phyloP scores from a whole-genome alignment of 352 stramenopile species.

The Pythium aristosporum region DNA sequence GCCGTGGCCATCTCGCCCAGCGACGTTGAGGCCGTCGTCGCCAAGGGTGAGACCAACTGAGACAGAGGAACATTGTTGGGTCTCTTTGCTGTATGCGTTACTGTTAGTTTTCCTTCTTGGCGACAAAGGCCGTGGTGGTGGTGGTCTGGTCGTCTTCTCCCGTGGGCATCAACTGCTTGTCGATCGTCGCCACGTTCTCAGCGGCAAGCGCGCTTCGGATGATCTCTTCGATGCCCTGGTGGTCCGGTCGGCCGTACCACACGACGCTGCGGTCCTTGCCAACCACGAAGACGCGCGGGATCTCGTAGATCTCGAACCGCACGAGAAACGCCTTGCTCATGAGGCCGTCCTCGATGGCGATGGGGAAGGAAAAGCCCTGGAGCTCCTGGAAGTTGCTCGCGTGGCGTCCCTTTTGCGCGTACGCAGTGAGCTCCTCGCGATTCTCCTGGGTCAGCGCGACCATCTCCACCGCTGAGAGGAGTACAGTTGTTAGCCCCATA shows the following conservation, averaged over 20 bases:
- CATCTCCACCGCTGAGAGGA: constrained; percentile 46
- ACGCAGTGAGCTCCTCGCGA: constrained; percentile 58
- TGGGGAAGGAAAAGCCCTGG: constrained; percentile 47
- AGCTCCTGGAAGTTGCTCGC: constrained; percentile 61
- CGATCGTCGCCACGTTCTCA: constrained; percentile 16
- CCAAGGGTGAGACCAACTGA: constrained; percentile 11
- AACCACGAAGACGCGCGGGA: constrained; percentile 63
- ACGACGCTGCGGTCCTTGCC: constrained; percentile 53
- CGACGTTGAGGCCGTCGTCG: constrained; percentile 47
- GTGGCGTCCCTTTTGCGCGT: constrained; percentile 51
- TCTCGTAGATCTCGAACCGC: constrained; percentile 50
- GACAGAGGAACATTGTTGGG: too few species aligned
- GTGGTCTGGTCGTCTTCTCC: not conserved
- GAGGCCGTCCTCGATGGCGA: constrained; percentile 67
- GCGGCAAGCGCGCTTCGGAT: constrained; percentile 35
- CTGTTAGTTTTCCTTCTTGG: constrained; percentile 19
- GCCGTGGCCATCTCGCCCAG: constrained; percentile 39
- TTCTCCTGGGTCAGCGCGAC: constrained; percentile 70
- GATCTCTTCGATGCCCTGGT: constrained; percentile 35
- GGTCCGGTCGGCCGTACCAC: constrained; percentile 53
- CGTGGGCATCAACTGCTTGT: not conserved
- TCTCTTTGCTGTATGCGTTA: too few species aligned
- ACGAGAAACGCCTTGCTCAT: constrained; percentile 78
- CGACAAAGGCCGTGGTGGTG: constrained; percentile 12
- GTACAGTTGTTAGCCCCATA: not conserved